Base-by-base conservation (phyloP, 2,329 filamentous ascomycete genomes). In the Cladosporium velox region DNA sequence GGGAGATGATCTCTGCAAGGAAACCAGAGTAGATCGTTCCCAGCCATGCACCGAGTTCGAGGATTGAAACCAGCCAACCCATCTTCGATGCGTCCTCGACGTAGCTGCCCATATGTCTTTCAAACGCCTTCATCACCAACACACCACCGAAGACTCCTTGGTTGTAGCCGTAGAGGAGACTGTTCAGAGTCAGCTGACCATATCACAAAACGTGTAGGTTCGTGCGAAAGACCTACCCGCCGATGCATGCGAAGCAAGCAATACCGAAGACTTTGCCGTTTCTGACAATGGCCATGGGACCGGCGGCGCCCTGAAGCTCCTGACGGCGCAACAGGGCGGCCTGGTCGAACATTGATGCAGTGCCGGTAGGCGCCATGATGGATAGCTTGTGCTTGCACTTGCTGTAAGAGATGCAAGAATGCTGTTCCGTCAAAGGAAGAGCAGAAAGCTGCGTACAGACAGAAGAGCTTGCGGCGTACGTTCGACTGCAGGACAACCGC, bases 31-130 rank as follows among this genome's bases (percentile, higher is more conserved):
- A 81, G 3, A 93, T 77, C 0, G 88, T 86, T 44, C 91, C 91
- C n/a, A 91, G 74, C 90, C 90, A 93, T 52, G 90, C 90, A 62
- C 90, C 90, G 1, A 93, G 84, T 74, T 92, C 90, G 30, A 93
- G 85, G 69, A 92, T 91, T 2, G 90, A 83, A 0, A 80, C 81
- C 24, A 83, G 75, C 81, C 81, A 83, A 35, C 81, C 82, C 66
- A 82, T 79, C 66, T 80, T 78, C 3, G 78, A 81, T 11, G 68
- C 67, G 65, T 79, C 68, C 3, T 65, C 67, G 21, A 75, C 76
- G 70, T 77, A 78, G 41, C 72, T 67, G 61, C 79, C 78, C 77
- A 83, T 83, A 49, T 83, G 78, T 80, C 54, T 57, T 12, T 51
- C 26, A 68, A 84, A 85, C 1, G 79, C 78, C 4, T 75, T 72